Percentiles rank a stretch among this genome's conserved stretches.
These are phyloP conservation scores for Heliophila coronopifolia DNA, from an alignment of 441 rosid genomes.

Conservation along the genomic window DNA sequence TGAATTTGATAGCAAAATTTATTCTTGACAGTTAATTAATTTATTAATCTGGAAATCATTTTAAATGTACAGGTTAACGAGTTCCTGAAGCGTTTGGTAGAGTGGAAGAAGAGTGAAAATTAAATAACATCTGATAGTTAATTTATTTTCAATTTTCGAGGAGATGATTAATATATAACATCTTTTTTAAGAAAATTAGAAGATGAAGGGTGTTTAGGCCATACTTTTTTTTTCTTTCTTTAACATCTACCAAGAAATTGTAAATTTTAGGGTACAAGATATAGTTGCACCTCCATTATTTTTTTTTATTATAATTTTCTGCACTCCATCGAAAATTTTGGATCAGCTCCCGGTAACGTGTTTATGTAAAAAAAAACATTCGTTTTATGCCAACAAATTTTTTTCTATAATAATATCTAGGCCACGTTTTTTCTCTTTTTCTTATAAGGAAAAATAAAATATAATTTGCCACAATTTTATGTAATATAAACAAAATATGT, in stretches of 20 bases:
- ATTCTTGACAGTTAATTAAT: neutral
- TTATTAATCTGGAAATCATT: neutral
- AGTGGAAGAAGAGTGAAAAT: conserved; percentile 33
- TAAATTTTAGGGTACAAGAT: conserved; percentile 24
- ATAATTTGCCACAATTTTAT: no score
- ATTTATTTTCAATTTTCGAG: conserved; percentile 27
- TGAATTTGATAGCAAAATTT: neutral
- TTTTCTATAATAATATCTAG: no score
- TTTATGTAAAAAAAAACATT: no score
- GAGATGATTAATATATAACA: conserved; percentile 11
- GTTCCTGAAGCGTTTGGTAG: conserved; percentile 44
- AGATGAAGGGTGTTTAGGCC: conserved; percentile 19
- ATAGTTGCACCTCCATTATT: no score
- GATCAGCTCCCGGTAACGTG: no score
- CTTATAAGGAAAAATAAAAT: no score
- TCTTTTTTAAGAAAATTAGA: conserved; percentile 9
- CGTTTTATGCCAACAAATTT: no score
- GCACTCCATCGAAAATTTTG: no score
- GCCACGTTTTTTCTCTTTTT: no score
- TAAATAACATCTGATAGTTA: conserved; percentile 24
- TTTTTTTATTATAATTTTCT: no score
- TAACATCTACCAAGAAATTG: conserved; percentile 22
- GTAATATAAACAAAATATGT: no score
- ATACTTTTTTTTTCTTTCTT: neutral
- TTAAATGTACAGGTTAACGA: conserved; percentile 41